These are phyloP conservation scores for Ustilago vetiveriae DNA, from an alignment of 1,284 basidiomycete species.

Conservation along the genomic window DNA sequence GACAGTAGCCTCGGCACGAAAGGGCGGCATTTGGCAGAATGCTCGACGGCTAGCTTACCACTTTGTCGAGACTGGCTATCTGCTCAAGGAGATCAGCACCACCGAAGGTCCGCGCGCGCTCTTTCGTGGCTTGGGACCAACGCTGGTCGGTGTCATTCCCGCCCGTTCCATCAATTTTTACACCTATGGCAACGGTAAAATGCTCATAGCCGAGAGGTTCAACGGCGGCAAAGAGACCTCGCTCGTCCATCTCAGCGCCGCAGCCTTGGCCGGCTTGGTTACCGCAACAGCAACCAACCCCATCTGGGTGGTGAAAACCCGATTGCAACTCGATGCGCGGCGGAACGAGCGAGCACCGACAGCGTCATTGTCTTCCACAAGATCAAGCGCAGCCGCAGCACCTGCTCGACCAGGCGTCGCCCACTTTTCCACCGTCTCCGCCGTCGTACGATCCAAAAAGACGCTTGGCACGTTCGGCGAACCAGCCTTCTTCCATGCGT, in stretches of 20 bases:
- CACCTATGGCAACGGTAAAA: constrained; percentile 96
- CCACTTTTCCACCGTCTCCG: constrained; percentile 19
- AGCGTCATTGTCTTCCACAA: constrained; percentile 1
- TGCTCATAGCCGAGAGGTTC: constrained; percentile 82
- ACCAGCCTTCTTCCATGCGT: constrained; percentile 49
- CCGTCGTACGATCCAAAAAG: constrained; percentile 14
- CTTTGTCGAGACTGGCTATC: constrained; percentile 92
- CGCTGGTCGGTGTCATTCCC: constrained; percentile 91
- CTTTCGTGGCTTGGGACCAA: constrained; percentile 94
- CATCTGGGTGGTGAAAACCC: constrained; percentile 98
- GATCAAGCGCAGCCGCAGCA: not conserved
- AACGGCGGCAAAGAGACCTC: constrained; percentile 83
- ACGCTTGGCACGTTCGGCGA: constrained; percentile 32
- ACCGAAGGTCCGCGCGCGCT: constrained; percentile 89
- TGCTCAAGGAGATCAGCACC: constrained; percentile 73
- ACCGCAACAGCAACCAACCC: constrained; percentile 94
- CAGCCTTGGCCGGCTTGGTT: constrained; percentile 80
- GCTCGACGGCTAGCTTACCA: constrained; percentile 79
- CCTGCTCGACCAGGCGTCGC: constrained; percentile 1
- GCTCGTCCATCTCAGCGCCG: constrained; percentile 84
- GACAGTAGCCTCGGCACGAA: constrained; percentile 5
- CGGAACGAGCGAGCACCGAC: constrained; percentile 16
- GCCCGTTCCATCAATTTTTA: constrained; percentile 94
- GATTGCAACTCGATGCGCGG: constrained; percentile 77
- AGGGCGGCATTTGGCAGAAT: constrained; percentile 54